These are phyloP conservation scores for Coniochaeta hoffmannii DNA, from an alignment of 2,329 filamentous ascomycete species.

Conservation along the genomic window DNA sequence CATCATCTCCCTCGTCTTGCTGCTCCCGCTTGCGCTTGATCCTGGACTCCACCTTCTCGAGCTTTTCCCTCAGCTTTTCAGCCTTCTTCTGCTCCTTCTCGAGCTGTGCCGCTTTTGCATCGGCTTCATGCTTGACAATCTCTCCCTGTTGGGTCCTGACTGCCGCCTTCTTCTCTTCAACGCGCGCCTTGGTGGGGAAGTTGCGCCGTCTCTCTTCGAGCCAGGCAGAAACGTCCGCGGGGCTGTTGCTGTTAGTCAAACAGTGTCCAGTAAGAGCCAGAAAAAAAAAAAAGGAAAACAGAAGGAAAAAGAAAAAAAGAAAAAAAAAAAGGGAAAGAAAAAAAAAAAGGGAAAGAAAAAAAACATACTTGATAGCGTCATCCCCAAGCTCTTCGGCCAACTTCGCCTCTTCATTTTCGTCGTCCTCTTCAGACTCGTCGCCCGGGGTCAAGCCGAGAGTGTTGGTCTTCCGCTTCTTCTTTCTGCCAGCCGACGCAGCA, in stretches of 20 bases:
- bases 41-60: conserved; percentile 64
- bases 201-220: conserved; percentile 71
- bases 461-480: conserved; percentile 66
- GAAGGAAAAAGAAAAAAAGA: too few species aligned
- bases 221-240: conserved; percentile 70
- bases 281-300: too few species aligned
- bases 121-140: conserved; percentile 53
- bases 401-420: conserved; percentile 62
- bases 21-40: conserved; percentile 63
- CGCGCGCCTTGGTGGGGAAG: conserved; percentile 70
- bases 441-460: conserved; percentile 65
- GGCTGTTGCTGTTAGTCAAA: conserved; percentile 26
- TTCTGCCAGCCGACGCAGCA: conserved; percentile 45
- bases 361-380: conserved; percentile 47
- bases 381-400: conserved; percentile 46
- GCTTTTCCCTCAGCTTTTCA: conserved; percentile 54
- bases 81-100: conserved; percentile 48
- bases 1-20: conserved; percentile 60
- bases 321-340: too few species aligned
- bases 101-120: conserved; percentile 42
- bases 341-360: neutral
- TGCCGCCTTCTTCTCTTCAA: conserved; percentile 53
- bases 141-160: conserved; percentile 33
- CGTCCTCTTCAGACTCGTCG: conserved; percentile 58
- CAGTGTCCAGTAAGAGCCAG: too few species aligned